A percentile compares a stretch with the other conserved stretches of the same genome.
Evolutionary conservation across 129 eudicot species (phyloP).

Genomic region (sunflower (Helianthus annuus)): HanXRQr2.0-SUNRISE NC_035442.2:40587433-40587932

Average conservation of each 20-base stretch:
- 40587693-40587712: not conserved
- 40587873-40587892: slow-evolving; percentile 45
- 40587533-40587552: no score
- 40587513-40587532: no score
- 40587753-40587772: slow-evolving; percentile 67
- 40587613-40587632: no score
- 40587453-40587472: no score
- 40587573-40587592: no score
- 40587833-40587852: slow-evolving; percentile 67
- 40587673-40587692: not conserved
- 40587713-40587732: slow-evolving; percentile 60
- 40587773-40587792: slow-evolving; percentile 80
- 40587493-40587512: no score
- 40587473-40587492: no score
- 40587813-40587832: slow-evolving; percentile 65
- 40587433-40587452: no score
- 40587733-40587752: slow-evolving; percentile 68
- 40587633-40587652: no score
- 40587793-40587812: slow-evolving; percentile 72
- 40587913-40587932: not conserved
- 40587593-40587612: no score
- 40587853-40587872: slow-evolving; percentile 54
- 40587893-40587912: slow-evolving; percentile 9
- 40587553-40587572: no score
- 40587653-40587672: no score